Evolutionary conservation across 257 asterid genomes (phyloP).

Genomic region (Solanum bulbocastanum): DNA sequence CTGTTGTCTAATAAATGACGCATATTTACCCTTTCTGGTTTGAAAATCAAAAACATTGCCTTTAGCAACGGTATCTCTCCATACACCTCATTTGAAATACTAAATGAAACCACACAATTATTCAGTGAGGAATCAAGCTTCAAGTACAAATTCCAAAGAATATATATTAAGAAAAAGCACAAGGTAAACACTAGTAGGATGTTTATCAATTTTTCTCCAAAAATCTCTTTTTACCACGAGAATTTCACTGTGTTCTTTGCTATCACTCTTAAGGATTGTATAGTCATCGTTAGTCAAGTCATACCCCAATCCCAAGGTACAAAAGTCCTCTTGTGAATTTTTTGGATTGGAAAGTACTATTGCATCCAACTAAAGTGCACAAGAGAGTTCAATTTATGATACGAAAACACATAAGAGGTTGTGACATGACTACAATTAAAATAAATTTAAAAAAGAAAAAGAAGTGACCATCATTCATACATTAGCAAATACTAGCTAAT

Average conservation of each 20-base stretch:
- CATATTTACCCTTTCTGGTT: neutral
- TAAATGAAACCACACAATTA: neutral
- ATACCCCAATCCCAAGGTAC: neutral
- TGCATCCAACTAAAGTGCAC: neutral
- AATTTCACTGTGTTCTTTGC: neutral
- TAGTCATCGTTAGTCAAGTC: neutral
- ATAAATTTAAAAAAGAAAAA: no score
- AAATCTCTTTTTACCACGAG: neutral
- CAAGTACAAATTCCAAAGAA: neutral
- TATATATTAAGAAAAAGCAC: neutral
- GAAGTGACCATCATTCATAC: neutral
- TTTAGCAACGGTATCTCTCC: neutral
- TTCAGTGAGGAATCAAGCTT: neutral
- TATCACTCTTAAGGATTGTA: neutral
- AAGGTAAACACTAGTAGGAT: neutral
- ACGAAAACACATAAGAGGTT: neutral
- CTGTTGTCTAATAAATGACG: neutral
- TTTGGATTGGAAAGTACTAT: neutral
- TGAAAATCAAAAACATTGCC: neutral
- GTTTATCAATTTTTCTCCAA: neutral
- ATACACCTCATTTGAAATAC: neutral
- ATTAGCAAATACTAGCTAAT: neutral
- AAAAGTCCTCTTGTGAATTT: neutral
- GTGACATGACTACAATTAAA: neutral
- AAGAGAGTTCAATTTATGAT: neutral